phyloP scores from a whole-genome alignment of 257 asterid species.

The Coffea canephora region DNA sequence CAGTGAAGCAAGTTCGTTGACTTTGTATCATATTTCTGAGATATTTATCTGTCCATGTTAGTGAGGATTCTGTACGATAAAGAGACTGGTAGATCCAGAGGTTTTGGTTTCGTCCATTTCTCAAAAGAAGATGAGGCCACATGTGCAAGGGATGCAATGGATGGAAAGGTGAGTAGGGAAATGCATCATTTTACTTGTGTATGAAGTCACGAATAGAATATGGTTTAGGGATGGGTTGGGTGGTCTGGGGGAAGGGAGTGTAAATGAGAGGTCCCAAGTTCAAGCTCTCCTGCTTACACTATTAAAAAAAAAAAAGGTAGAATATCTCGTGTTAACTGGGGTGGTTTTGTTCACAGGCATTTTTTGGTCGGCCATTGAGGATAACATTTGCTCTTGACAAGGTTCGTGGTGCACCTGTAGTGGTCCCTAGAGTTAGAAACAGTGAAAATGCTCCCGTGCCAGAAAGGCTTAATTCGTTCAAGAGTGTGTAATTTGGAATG shows the following conservation, averaged over 20 bases:
- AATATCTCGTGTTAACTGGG: not conserved
- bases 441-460: not conserved
- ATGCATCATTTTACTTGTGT: not conserved
- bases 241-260: too few relatives aligned
- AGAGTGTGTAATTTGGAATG: too few relatives aligned
- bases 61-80: slow-evolving; percentile 46
- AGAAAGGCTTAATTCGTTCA: not conserved
- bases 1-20: too few relatives aligned
- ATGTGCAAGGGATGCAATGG: slow-evolving; percentile 52
- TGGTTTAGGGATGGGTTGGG: too few relatives aligned
- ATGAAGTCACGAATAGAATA: not conserved
- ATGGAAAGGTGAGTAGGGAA: slow-evolving; percentile 38
- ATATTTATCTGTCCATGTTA: not conserved
- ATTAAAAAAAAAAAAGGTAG: too few relatives aligned
- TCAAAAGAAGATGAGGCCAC: slow-evolving; percentile 39
- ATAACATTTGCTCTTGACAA: slow-evolving; percentile 43
- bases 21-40: too few relatives aligned
- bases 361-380: slow-evolving; percentile 50
- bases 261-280: too few relatives aligned
- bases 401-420: slow-evolving; percentile 48
- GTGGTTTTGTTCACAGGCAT: slow-evolving; percentile 30
- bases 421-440: slow-evolving; percentile 40
- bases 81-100: slow-evolving; percentile 47
- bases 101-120: slow-evolving; percentile 49
- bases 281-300: too few relatives aligned